Percentiles rank a stretch among this genome's conserved stretches.
These are phyloP conservation scores for Amphirosellinia nigrospora DNA, from an alignment of 495 filamentous ascomycete genomes.

Conservation along the genomic window DNA sequence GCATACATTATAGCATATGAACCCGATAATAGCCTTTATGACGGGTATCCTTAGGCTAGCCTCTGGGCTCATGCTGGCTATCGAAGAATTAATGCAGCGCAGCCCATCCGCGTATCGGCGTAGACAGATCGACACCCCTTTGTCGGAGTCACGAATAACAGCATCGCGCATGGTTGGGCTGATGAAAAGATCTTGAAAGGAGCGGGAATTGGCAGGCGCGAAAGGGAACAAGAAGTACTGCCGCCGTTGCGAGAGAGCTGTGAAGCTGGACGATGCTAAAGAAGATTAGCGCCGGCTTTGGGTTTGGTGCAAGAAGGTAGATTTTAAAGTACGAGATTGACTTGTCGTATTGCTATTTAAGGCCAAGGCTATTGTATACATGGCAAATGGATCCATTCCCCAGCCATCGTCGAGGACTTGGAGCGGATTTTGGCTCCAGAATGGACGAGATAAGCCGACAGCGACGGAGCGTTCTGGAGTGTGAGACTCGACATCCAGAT, in stretches of 20 bases:
- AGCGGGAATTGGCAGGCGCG: conserved; percentile 26
- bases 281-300: conserved; percentile 7
- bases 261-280: conserved; percentile 9
- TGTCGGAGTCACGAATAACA: conserved; percentile 24
- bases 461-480: not conserved
- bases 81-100: conserved; percentile 27
- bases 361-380: conserved; percentile 23
- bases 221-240: conserved; percentile 28
- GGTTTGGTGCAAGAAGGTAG: not conserved
- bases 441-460: conserved; percentile 24
- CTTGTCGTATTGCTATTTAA: conserved; percentile 23
- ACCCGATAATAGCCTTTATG: conserved; percentile 27
- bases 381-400: conserved; percentile 28
- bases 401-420: conserved; percentile 26
- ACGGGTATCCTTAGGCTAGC: conserved; percentile 18
- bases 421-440: conserved; percentile 28
- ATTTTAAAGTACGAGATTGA: not conserved
- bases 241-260: conserved; percentile 19
- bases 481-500: conserved; percentile 21
- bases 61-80: conserved; percentile 20
- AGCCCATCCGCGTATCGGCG: conserved; percentile 21
- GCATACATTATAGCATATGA: conserved; percentile 31
- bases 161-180: conserved; percentile 26
- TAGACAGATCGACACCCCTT: conserved; percentile 22
- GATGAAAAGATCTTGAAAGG: conserved; percentile 27